These are phyloP conservation scores for Fonsecaea multimorphosa DNA, from an alignment of 2,329 filamentous ascomycete genomes.

Conservation along the genomic window DNA sequence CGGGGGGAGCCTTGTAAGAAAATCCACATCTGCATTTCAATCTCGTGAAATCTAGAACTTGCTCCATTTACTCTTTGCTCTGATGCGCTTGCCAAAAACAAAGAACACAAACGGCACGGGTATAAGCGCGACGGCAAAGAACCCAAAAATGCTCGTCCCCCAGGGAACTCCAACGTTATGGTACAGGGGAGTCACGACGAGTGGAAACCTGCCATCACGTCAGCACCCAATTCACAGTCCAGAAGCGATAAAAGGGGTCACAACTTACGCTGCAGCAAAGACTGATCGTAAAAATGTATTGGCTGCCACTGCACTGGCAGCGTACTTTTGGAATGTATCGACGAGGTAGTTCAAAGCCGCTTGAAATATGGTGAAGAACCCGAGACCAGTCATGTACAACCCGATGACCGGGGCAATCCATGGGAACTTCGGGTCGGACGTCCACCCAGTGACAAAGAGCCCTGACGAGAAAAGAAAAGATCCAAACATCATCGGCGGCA, in stretches of 20 bases:
- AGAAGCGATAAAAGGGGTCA: neutral
- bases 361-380: constrained; percentile 52
- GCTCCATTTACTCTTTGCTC: constrained; percentile 49
- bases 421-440: constrained; percentile 50
- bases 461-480: constrained; percentile 57
- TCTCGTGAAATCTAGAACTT: constrained; percentile 12
- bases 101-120: constrained; percentile 55
- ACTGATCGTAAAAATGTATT: constrained; percentile 56
- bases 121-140: constrained; percentile 53
- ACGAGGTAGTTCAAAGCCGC: constrained; percentile 52
- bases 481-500: constrained; percentile 59
- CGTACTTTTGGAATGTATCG: constrained; percentile 52
- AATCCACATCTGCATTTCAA: neutral
- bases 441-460: constrained; percentile 67
- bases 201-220: constrained; percentile 47
- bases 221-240: neutral
- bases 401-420: constrained; percentile 49
- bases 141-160: constrained; percentile 55
- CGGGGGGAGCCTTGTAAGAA: neutral
- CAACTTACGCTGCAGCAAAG: constrained; percentile 50
- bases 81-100: constrained; percentile 49
- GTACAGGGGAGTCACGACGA: constrained; percentile 57
- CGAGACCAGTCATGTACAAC: constrained; percentile 48
- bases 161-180: constrained; percentile 54
- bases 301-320: constrained; percentile 52